A percentile compares a stretch with the other conserved stretches of the same genome.
phyloP scores from a whole-genome alignment of 2,329 filamentous ascomycete species.

The Escovopsis sp. region DNA sequence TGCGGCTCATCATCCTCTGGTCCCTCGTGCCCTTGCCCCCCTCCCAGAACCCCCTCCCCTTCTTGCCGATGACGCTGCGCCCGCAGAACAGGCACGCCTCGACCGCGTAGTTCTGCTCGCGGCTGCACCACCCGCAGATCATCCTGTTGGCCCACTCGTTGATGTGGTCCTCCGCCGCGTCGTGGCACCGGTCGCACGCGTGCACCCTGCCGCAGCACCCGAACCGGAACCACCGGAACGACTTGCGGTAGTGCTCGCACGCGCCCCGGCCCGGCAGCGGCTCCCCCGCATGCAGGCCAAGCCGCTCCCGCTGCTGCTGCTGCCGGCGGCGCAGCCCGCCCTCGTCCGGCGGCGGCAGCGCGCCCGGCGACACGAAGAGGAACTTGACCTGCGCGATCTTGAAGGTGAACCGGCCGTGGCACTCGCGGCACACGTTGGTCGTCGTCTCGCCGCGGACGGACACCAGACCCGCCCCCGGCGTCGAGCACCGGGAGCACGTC shows the following conservation, averaged over 20 bases:
- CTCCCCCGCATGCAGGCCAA: conserved; percentile 43
- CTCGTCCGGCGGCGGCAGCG: conserved; percentile 24
- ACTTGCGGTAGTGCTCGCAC: conserved; percentile 43
- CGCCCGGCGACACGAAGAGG: conserved; percentile 48
- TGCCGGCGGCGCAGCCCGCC: conserved; percentile 23
- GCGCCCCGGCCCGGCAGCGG: conserved; percentile 37
- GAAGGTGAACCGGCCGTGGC: conserved; percentile 68
- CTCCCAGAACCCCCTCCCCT: conserved; percentile 67
- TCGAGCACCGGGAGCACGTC: conserved; percentile 65
- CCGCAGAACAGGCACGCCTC: conserved; percentile 66
- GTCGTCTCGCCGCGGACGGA: conserved; percentile 60
- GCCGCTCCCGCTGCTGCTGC: conserved; percentile 30
- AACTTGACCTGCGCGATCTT: conserved; percentile 68
- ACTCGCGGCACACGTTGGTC: conserved; percentile 63
- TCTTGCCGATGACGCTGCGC: conserved; percentile 49
- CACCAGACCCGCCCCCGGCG: conserved; percentile 49
- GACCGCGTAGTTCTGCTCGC: conserved; percentile 66
- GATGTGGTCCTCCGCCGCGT: conserved; percentile 52
- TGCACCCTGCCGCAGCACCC: conserved; percentile 45
- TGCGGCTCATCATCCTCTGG: conserved; percentile 54
- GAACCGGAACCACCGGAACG: conserved; percentile 51
- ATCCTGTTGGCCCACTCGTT: conserved; percentile 75
- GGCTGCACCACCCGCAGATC: conserved; percentile 67
- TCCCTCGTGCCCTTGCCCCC: conserved; percentile 73
- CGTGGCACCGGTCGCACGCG: conserved; percentile 61